Base-by-base conservation (phyloP, 1,284 basidiomycete genomes). In the Trichosporon asahii region DNA sequence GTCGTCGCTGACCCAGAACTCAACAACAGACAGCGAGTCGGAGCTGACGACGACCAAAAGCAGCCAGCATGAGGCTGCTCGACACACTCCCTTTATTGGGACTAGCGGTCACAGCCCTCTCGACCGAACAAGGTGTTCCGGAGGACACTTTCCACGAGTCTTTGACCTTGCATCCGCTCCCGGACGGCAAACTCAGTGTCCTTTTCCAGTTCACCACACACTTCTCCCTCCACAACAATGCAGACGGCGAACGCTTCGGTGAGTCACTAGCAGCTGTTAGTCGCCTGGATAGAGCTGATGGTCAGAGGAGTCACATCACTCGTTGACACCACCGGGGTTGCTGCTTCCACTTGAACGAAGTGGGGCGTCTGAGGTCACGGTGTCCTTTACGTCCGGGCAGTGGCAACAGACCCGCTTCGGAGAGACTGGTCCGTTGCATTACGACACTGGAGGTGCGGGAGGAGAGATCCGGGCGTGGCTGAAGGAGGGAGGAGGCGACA, bases 401-500 rank as follows among this genome's bases (percentile, higher is more conserved):
- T 98, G 95, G 95, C 88, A 92, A 78, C 94, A 95, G 78, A 87
- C 88, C 40, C 83, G 87, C n/a, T 96, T 94, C 91, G 91, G 91
- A 0, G 88, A 89, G 73, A 70, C 73, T 1, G 81, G 81, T 2
- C 92, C 93, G 1, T 65, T 80, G 9, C 75, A 74, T 35, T 88
- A 89, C 40, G 90, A 92, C 73, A 84, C 87, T 2, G 90, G 89
- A 2, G 93, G 91, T 0, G 89, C 89, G 0, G 96, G 95, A 7
- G 95, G 93, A 4, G 93, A 96, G 79, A 84, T 98, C 2, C 91
- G 91, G 89, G 93, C 91, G 6, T 95, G 93, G 92, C 90, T 95
- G 35, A 85, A 84, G 0, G 75, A 83, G 25, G 72, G 85, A 66
- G 35, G 69, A 37, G 40, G 73, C 14, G 23, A 68, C 27, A 83